Base-by-base conservation (phyloP, 1,284 basidiomycete genomes). In the Amylostereum areolatum region DNA sequence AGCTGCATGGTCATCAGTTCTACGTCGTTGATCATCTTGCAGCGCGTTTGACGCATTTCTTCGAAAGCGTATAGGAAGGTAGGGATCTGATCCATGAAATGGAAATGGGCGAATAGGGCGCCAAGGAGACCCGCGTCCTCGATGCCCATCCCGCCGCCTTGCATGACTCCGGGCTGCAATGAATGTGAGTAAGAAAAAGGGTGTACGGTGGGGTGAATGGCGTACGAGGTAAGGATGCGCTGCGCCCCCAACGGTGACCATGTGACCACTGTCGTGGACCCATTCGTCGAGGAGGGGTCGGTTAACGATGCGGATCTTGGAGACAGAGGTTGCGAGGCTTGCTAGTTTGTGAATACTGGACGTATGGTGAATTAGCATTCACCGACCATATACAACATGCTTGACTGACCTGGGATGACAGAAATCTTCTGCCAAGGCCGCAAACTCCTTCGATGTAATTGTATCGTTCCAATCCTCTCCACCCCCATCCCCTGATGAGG, bases 71-170 rank as follows among this genome's bases (percentile, higher is more conserved):
- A 65, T 5, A 83, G 65, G 58, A 81, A 74, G 30, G 58, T 66
- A 1, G 59, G 55, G 55, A 83, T 79, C 54, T 84, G 80, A 18
- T 75, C 73, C n/a, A 63, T 55, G 1, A 63, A 57, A 45, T 64
- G 64, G 3, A 84, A 63, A 58, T 80, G 77, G 5, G 75, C 73
- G 60, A 84, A 81, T 3, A 84, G 63, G 39, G 72, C 75, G 18
- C 71, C 82, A 5, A 83, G 68, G 5, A 78, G 73, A 2, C 76
- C 77, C 3, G 69, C 77, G 52, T 83, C 81, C 61, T 83, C 81
- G 4, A 81, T 58, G 5, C 71, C 64, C 62, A 83, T 72, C 5
- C 72, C 73, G 12, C 68, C 61, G 5, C 69, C 65, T 59, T 83
- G 82, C 7, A 75, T 63, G 0, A 75, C 70, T 9, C 80, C 79